These are phyloP conservation scores for Coprinopsis marcescibilis DNA, from an alignment of 768 basidiomycete genomes.

Conservation along the genomic window DNA sequence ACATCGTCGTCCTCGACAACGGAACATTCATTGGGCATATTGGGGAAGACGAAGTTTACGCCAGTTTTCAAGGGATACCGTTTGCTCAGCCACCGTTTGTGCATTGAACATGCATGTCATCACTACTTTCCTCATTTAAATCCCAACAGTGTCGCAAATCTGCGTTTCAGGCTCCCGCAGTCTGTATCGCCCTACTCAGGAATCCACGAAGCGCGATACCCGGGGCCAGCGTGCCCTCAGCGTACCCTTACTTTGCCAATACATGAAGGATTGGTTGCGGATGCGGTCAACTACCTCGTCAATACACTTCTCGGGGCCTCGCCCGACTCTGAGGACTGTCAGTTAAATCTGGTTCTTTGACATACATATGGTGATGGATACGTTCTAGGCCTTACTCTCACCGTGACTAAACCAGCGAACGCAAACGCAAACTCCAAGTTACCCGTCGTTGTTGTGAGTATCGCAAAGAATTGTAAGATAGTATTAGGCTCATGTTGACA, in stretches of 20 bases:
- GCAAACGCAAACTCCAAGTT: slow-evolving; percentile 31
- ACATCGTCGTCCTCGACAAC: slow-evolving; percentile 35
- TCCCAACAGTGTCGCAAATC: slow-evolving; percentile 5
- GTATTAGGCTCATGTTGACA: neutral
- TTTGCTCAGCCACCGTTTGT: slow-evolving; percentile 14
- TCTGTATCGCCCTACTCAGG: slow-evolving; percentile 11
- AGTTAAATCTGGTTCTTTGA: neutral
- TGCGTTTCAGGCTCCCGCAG: slow-evolving; percentile 12
- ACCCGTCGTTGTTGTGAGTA: slow-evolving; percentile 43
- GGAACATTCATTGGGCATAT: slow-evolving; percentile 21
- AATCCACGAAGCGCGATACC: slow-evolving; percentile 10
- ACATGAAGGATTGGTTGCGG: neutral
- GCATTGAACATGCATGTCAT: neutral
- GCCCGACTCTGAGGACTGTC: slow-evolving; percentile 23
- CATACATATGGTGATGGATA: neutral
- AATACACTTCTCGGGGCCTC: slow-evolving; percentile 5
- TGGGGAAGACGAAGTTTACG: slow-evolving; percentile 6
- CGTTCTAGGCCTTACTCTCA: slow-evolving; percentile 37
- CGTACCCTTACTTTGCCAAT: slow-evolving; percentile 8
- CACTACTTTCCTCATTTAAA: neutral
- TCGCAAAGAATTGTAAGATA: neutral
- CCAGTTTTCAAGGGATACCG: slow-evolving; percentile 14
- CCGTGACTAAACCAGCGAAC: slow-evolving; percentile 37
- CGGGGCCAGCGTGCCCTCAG: slow-evolving; percentile 13
- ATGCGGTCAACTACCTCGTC: neutral